Base-by-base conservation (phyloP, 2,329 filamentous ascomycete genomes). In the Fusarium fracticaudum region DNA sequence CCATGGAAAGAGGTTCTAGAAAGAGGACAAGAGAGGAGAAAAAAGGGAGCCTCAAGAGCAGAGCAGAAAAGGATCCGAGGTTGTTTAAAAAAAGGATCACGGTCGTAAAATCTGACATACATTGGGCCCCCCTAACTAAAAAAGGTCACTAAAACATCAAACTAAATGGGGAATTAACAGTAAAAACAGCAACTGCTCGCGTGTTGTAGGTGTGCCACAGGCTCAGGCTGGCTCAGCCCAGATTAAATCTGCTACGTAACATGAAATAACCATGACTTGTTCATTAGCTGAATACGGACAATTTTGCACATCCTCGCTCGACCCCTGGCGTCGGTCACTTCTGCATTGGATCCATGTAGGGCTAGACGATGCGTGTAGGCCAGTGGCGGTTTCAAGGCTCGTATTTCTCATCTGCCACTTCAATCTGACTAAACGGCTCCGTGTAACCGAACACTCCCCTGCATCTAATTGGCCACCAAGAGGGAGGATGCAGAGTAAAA, bases 161-260 rank as follows among this genome's bases (percentile, higher is more conserved):
- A 26, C 64, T 67, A 48, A 48, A n/a, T 18, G 31, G 54, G 58
- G 37, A 53, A 35, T 60, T 40, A 26, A 53, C n/a, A 35, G 31
- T 68, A 64, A 73, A 76, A 77, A 64, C 45, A 76, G 75, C 31
- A 77, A 76, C 55, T 75, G 75, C 71, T 77, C 75, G 75, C 71
- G 75, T 77, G 50, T 53, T 37, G 72, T 71, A 74, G 41, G 51
- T 50, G 51, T 64, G 65, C 59, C 45, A 40, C 54, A 41, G 50
- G 50, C 40, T n/a, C 35, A 18, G 13, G 22, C 40, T 41, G 20
- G 45, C 64, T 63, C 62, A 50, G 40, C 26, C 50, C 37, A 51
- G 67, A 54, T 38, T 20, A 35, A 69, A 54, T 64, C 47, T 62
- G n/a, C 63, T 65, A 65, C 63, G 63, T 64, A 70, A 64, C 67